Evolutionary conservation across 805 yeast genomes (phyloP).

Genomic region (Kuraishia hungarica): DNA sequence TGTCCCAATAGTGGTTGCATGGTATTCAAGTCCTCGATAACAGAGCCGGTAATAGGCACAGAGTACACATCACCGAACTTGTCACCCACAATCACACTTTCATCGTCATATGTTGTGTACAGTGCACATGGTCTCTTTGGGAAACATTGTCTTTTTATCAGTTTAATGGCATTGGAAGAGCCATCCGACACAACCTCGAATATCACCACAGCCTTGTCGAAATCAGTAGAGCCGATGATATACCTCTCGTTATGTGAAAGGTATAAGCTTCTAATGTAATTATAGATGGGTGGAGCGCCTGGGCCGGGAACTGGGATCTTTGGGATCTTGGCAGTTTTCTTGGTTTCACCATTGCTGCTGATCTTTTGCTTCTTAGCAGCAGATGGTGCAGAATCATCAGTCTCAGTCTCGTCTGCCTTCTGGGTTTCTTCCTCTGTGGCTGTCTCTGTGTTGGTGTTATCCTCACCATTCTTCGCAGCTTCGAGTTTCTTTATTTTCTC

Average conservation of each 20-base stretch:
- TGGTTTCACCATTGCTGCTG: conserved; percentile 12
- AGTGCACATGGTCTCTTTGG: conserved; percentile 93
- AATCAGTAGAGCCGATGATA: conserved; percentile 68
- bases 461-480: conserved; percentile 15
- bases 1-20: conserved; percentile 79
- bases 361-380: conserved; percentile 20
- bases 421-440: conserved; percentile 8
- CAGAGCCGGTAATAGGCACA: conserved; percentile 32
- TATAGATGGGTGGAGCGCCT: conserved; percentile 60
- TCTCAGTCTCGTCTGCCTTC: conserved; percentile 16
- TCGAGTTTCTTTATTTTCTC: conserved; percentile 26
- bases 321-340: conserved; percentile 25
- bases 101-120: conserved; percentile 43
- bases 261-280: conserved; percentile 57
- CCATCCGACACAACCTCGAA: conserved; percentile 30
- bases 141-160: conserved; percentile 64
- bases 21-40: conserved; percentile 29
- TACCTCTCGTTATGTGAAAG: conserved; percentile 44
- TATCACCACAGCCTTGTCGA: conserved; percentile 71
- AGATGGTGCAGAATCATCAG: conserved; percentile 13
- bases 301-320: conserved; percentile 57
- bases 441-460: conserved; percentile 9
- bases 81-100: conserved; percentile 66
- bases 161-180: conserved; percentile 31
- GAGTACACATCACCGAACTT: conserved; percentile 93